Percentiles rank a stretch among this genome's conserved stretches.
Evolutionary conservation across 2,329 filamentous ascomycete species (phyloP).

Genomic region (Decorospora gaudefroyi): DNA sequence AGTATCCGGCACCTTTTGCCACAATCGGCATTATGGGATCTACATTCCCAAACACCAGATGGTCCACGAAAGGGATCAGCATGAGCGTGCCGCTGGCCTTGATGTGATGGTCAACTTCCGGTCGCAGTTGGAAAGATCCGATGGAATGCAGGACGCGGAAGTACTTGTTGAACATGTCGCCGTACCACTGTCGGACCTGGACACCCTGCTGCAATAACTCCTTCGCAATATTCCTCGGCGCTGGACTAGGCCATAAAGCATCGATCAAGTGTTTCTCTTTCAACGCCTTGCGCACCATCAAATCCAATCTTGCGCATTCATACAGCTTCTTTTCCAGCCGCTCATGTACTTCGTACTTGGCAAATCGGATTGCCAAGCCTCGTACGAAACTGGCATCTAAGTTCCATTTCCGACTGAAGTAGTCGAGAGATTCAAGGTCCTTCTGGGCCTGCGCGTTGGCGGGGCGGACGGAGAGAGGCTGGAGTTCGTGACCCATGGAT

Average conservation of each 20-base stretch:
- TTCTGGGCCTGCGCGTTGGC: constrained; percentile 47
- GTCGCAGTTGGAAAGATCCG: constrained; percentile 38
- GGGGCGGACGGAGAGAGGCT: constrained; percentile 35
- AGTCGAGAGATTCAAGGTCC: constrained; percentile 43
- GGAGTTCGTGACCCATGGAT: constrained; percentile 43
- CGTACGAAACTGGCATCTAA: constrained; percentile 40
- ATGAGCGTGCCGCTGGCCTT: constrained; percentile 41
- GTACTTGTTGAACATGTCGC: constrained; percentile 48
- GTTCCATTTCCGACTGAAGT: constrained; percentile 38
- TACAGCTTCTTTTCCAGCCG: constrained; percentile 46
- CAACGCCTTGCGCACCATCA: constrained; percentile 46
- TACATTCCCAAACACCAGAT: constrained; percentile 40
- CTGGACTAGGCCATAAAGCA: constrained; percentile 42
- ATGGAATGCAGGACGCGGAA: constrained; percentile 38
- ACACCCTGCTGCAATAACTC: constrained; percentile 42
- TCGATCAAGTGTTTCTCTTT: constrained; percentile 48
- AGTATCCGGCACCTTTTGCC: constrained; percentile 38
- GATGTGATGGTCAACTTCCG: constrained; percentile 40
- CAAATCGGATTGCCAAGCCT: constrained; percentile 41
- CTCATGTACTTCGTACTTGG: constrained; percentile 44
- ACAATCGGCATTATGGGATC: constrained; percentile 45
- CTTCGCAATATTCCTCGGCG: constrained; percentile 31
- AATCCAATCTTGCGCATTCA: constrained; percentile 39
- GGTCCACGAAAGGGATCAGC: constrained; percentile 43
- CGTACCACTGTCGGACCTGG: constrained; percentile 44